A percentile compares a stretch with the other conserved stretches of the same genome.
phyloP scores from a whole-genome alignment of 345 rosid species.

The Populus deltoides region DNA sequence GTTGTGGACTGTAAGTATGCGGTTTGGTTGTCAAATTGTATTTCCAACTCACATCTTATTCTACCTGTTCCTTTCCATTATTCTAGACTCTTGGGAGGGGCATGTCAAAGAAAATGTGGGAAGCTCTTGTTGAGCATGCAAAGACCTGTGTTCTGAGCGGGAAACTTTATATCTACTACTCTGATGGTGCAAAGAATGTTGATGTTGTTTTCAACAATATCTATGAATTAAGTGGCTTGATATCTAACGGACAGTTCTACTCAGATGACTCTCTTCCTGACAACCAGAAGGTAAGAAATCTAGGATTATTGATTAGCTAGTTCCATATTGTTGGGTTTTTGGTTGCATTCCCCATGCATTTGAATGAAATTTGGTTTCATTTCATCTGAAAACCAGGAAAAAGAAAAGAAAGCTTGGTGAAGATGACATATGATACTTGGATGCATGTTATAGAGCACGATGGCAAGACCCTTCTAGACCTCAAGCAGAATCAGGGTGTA shows the following conservation, averaged over 20 bases:
- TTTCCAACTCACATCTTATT: conserved; percentile 16
- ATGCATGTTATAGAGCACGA: conserved; percentile 29
- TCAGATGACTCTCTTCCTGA: conserved; percentile 77
- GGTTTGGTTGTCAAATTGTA: conserved; percentile 14
- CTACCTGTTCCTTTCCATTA: neutral
- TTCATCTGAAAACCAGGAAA: neutral
- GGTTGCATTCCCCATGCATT: neutral
- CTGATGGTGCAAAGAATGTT: conserved; percentile 52
- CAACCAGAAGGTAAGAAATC: conserved; percentile 63
- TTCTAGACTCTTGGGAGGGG: conserved; percentile 95
- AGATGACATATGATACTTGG: conserved; percentile 30
- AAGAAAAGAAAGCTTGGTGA: conserved; percentile 15
- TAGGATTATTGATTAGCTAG: neutral
- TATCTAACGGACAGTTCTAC: conserved; percentile 62
- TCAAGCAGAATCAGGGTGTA: conserved; percentile 11
- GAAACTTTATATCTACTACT: conserved; percentile 76
- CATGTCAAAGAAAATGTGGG: conserved; percentile 99
- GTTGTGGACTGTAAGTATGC: conserved; percentile 64
- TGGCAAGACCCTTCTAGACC: conserved; percentile 19
- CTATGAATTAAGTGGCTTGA: conserved; percentile 72
- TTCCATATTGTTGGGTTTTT: neutral
- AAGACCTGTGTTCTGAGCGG: conserved; percentile 79
- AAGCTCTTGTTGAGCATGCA: conserved; percentile 82
- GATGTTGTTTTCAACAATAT: conserved; percentile 84
- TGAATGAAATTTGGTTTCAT: neutral